Conservation (phyloP, 805 yeast species). For the Candida loeiensis region DNA sequence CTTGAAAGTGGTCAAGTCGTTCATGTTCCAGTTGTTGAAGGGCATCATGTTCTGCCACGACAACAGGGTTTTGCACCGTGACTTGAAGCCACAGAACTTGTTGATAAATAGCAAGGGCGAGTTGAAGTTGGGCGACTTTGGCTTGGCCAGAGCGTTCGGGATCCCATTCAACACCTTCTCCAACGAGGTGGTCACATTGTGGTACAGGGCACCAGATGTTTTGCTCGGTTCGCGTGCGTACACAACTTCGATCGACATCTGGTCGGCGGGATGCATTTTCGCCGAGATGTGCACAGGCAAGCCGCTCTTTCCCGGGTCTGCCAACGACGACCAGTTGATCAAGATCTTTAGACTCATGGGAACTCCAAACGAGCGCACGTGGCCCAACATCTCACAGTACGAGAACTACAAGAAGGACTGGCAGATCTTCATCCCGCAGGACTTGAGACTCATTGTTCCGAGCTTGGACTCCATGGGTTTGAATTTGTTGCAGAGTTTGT, state of each 20-base stretch:
- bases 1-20: slow-evolving; percentile 72
- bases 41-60: slow-evolving; percentile 89
- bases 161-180: slow-evolving; percentile 97
- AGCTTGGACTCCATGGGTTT: slow-evolving; percentile 67
- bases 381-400: slow-evolving; percentile 94
- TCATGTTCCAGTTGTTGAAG: slow-evolving; percentile 88
- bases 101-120: slow-evolving; percentile 87
- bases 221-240: slow-evolving; percentile 91
- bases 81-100: slow-evolving; percentile 91
- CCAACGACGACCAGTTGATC: slow-evolving; percentile 91
- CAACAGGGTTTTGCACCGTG: slow-evolving; percentile 78
- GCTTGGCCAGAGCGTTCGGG: slow-evolving; percentile 95
- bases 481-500: slow-evolving; percentile 56
- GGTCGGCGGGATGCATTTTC: slow-evolving; percentile 98
- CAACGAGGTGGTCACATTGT: slow-evolving; percentile 93
- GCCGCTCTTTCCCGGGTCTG: slow-evolving; percentile 93
- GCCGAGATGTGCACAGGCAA: slow-evolving; percentile 99
- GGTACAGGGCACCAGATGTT: slow-evolving; percentile 99
- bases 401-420: slow-evolving; percentile 86
- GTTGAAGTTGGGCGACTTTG: slow-evolving; percentile 92
- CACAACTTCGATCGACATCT: slow-evolving; percentile 94
- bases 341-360: slow-evolving; percentile 93
- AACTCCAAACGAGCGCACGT: slow-evolving; percentile 90
- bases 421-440: slow-evolving; percentile 86
- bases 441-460: slow-evolving; percentile 65